phyloP scores from a whole-genome alignment of 495 filamentous ascomycete species.

The Elasticomyces elasticus region DNA sequence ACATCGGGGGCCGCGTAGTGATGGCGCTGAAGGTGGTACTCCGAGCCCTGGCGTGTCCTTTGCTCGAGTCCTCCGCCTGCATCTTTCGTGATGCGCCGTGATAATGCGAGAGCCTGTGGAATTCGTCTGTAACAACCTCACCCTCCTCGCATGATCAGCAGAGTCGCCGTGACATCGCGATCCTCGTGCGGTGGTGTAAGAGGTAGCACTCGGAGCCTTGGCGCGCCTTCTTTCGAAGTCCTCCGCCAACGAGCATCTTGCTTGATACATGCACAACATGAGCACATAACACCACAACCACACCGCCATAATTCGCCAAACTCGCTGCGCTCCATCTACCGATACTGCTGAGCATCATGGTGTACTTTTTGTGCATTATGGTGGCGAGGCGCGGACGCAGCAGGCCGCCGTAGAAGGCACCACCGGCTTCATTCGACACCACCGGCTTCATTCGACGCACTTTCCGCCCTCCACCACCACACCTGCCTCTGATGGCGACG shows the following conservation, averaged over 20 bases:
- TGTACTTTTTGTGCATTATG: not conserved
- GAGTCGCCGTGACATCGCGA: no score
- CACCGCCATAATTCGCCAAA: not conserved
- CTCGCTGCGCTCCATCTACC: not conserved
- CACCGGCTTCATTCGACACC: not conserved
- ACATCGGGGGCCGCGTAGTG: no score
- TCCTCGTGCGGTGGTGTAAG: no score
- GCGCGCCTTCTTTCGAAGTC: not conserved
- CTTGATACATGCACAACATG: no score
- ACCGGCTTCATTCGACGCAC: not conserved
- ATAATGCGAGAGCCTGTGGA: no score
- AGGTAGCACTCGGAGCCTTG: not conserved
- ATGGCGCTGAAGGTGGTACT: no score
- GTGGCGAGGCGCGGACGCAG: not conserved
- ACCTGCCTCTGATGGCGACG: not conserved
- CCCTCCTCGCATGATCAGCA: no score
- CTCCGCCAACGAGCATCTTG: no score
- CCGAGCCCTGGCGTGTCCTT: no score
- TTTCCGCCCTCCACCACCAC: not conserved
- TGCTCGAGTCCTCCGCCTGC: no score
- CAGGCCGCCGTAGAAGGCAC: not conserved
- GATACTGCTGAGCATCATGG: not conserved
- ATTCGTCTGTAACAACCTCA: no score
- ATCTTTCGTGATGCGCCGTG: no score
- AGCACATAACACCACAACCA: not conserved